Evolutionary conservation across 805 yeast genomes (phyloP), one percentile per base, ranked within the genome.

Genomic region (Saturnispora quitensis): DNA sequence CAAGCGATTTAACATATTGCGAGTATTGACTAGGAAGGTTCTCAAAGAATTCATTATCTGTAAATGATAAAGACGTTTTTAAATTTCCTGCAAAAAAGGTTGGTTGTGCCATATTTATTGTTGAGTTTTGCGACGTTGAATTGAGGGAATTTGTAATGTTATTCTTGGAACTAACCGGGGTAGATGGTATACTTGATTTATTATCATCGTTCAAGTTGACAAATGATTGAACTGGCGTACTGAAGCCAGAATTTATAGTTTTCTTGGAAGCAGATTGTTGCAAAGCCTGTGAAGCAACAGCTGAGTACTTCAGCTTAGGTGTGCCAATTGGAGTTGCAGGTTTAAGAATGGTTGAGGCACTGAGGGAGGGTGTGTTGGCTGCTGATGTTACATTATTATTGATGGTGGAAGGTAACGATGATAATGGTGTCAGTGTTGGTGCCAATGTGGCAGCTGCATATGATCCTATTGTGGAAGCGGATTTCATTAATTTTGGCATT

Each of bases 1-100:
- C 70, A 50, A 68, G 49, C 3, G 64, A 56, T 31, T 59, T 52
- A 22, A 62, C 52, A 43, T 66, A 64, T 2, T 53, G 52, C 2
- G 60, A 57, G 36, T 59, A 57, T 9, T 65, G 66, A 1, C 45
- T 56, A 2, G 68, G 68, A 22, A 66, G 52, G 40, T 64, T 62
- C 1, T 58, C 47, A 44, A 55, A 63, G 47, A 56, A 57, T 2
- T 62, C 50, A 1, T 57, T 28, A 50, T 61, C 62, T 43, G 15
- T 28, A 15, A 45, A 50, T 27, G 45, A 18, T 17, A 49, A 27
- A 3, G 43, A 24, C 17, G 51, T 28, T 6, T 24, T 31, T 12
- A 35, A 34, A 17, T 40, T 33, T 20, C 51, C 47, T 2, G 56
- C 43, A 40, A 43, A 42, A 35, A 50, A 18, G 8, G 43, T 17